A percentile compares a stretch with the other conserved stretches of the same genome.
These are phyloP conservation scores for Cladosporium sp. DNA, from an alignment of 2,329 filamentous ascomycete genomes.

Conservation along the genomic window DNA sequence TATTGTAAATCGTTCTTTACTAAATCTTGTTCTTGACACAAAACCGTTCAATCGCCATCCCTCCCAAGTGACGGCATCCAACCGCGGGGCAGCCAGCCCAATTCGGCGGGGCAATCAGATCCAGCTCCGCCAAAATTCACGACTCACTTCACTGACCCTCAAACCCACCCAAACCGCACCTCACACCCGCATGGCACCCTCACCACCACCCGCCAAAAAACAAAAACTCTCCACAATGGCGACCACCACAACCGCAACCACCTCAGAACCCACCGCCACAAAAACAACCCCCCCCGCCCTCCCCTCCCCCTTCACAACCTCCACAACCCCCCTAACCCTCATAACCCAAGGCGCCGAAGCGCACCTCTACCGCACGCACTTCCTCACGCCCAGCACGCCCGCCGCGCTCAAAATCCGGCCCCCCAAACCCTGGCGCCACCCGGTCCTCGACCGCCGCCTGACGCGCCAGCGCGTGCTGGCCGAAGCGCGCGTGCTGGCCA, in stretches of 20 bases:
- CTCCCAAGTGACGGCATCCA: no score
- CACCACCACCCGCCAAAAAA: no score
- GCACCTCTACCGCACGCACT: conserved; percentile 81
- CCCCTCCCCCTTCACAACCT: conserved; percentile 59
- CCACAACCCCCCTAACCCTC: conserved; percentile 55
- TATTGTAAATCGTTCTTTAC: no score
- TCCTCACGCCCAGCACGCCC: conserved; percentile 60
- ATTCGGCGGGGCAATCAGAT: no score
- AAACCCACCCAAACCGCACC: no score
- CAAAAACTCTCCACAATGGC: neutral
- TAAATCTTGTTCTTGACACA: no score
- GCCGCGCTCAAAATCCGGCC: conserved; percentile 89
- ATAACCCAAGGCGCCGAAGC: conserved; percentile 94
- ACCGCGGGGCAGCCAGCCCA: no score
- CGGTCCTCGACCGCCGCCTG: conserved; percentile 76
- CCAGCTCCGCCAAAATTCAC: no score
- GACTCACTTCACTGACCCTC: no score
- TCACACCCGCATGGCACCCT: no score
- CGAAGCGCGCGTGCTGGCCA: conserved; percentile 78
- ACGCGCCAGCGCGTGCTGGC: conserved; percentile 82
- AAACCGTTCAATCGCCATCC: no score
- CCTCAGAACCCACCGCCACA: conserved; percentile 3
- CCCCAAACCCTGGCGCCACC: conserved; percentile 85
- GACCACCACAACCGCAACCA: conserved; percentile 14
- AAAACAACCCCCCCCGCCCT: conserved; percentile 37